Conservation (phyloP, 2,329 filamentous ascomycete genomes). For the Pyrenophora seminiperda region DNA sequence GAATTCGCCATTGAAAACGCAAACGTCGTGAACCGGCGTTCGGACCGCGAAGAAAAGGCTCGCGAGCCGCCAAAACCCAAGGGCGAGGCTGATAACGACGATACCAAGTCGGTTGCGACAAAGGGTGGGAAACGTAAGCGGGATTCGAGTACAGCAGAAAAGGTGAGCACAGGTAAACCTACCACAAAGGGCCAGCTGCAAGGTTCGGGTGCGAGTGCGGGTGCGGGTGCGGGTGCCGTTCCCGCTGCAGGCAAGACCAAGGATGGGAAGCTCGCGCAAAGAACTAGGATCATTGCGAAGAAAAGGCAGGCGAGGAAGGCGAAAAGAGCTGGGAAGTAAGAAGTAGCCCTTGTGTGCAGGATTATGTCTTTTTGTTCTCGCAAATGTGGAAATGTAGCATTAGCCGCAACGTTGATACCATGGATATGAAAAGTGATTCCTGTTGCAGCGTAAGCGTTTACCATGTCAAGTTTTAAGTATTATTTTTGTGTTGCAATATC, state of each 20-base stretch:
- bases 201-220: slow-evolving; percentile 25
- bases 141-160: slow-evolving; percentile 24
- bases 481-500: no score
- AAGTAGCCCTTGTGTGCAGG: no score
- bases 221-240: slow-evolving; percentile 9
- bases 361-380: no score
- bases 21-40: slow-evolving; percentile 84
- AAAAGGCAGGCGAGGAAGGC: slow-evolving; percentile 75
- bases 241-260: slow-evolving; percentile 16
- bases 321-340: slow-evolving; percentile 62
- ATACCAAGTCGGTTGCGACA: slow-evolving; percentile 17
- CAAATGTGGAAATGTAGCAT: no score
- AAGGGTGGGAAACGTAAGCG: slow-evolving; percentile 50
- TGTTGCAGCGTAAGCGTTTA: no score
- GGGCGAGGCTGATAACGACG: slow-evolving; percentile 18
- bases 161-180: slow-evolving; percentile 18
- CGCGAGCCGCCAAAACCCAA: slow-evolving; percentile 50
- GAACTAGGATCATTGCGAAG: slow-evolving; percentile 81
- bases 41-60: slow-evolving; percentile 64
- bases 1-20: slow-evolving; percentile 99
- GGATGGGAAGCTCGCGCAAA: slow-evolving; percentile 61
- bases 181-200: slow-evolving; percentile 18
- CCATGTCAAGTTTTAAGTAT: no score
- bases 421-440: no score
- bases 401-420: no score